Percentiles rank a stretch among this genome's conserved stretches.
These are phyloP conservation scores for Hyphopichia buzzinii DNA, from an alignment of 1,139 yeast species.

Conservation along the genomic window DNA sequence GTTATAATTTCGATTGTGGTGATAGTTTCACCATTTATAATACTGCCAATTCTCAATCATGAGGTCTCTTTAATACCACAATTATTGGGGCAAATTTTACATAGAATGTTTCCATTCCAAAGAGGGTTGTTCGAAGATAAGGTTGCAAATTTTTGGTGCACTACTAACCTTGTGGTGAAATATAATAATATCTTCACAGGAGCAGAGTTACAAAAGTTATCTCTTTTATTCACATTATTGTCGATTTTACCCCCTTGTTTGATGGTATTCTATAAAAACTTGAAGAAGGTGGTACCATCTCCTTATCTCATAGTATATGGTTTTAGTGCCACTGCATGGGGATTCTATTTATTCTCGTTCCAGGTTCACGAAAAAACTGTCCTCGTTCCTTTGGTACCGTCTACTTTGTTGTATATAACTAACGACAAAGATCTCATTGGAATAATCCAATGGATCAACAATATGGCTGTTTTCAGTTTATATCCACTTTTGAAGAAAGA, in stretches of 20 bases:
- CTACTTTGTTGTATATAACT: slow-evolving; percentile 63
- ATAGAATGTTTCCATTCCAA: slow-evolving; percentile 84
- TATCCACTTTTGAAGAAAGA: slow-evolving; percentile 86
- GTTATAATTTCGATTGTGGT: slow-evolving; percentile 55
- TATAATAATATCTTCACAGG: slow-evolving; percentile 56
- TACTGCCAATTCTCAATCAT: slow-evolving; percentile 16
- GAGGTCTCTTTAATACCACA: slow-evolving; percentile 18
- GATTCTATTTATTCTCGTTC: slow-evolving; percentile 85
- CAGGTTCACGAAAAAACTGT: slow-evolving; percentile 94
- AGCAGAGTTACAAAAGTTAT: slow-evolving; percentile 58
- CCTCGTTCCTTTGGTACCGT: slow-evolving; percentile 81
- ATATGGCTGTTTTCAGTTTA: slow-evolving; percentile 79
- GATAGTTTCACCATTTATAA: slow-evolving; percentile 62
- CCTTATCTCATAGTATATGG: slow-evolving; percentile 52
- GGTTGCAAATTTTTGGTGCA: slow-evolving; percentile 97
- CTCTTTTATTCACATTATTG: slow-evolving; percentile 61
- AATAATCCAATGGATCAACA: slow-evolving; percentile 83
- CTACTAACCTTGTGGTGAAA: slow-evolving; percentile 73
- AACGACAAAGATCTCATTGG: slow-evolving; percentile 61
- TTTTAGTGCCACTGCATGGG: slow-evolving; percentile 79
- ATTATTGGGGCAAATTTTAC: slow-evolving; percentile 36
- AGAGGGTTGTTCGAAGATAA: slow-evolving; percentile 98
- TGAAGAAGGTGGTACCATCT: slow-evolving; percentile 17
- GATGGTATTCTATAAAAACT: slow-evolving; percentile 43
- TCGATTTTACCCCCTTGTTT: slow-evolving; percentile 69